Conservation (phyloP, 768 basidiomycete species). For the Jaapia argillacea region DNA sequence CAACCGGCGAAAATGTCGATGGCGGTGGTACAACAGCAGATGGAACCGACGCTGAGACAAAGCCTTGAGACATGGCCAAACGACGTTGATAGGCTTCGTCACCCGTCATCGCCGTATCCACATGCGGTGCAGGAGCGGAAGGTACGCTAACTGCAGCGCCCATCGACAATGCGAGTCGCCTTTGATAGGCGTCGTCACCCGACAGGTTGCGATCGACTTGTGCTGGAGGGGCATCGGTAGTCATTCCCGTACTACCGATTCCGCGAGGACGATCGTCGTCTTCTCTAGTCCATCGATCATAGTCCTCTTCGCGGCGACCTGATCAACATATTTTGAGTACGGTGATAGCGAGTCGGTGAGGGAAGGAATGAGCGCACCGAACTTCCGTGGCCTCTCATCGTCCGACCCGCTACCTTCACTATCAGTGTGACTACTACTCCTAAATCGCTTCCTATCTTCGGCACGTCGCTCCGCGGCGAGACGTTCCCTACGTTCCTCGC, state of each 20-base stretch:
- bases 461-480: conserved; percentile 25
- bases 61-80: conserved; percentile 11
- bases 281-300: conserved; percentile 44
- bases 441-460: conserved; percentile 41
- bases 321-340: conserved; percentile 9
- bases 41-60: neutral
- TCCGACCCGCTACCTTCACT: conserved; percentile 58
- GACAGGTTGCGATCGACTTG: conserved; percentile 37
- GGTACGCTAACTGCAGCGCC: too few species aligned
- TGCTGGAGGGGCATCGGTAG: conserved; percentile 20
- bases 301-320: conserved; percentile 37
- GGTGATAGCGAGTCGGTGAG: neutral
- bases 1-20: conserved; percentile 7
- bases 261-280: conserved; percentile 33
- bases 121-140: too few species aligned
- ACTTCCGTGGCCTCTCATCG: conserved; percentile 53
- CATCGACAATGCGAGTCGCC: conserved; percentile 61
- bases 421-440: conserved; percentile 51
- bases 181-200: conserved; percentile 76
- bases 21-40: conserved; percentile 10
- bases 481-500: conserved; percentile 63
- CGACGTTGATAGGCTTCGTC: conserved; percentile 19
- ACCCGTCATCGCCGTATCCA: conserved; percentile 9
- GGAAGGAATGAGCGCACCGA: conserved; percentile 46
- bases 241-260: conserved; percentile 16